Evolutionary conservation across 2,329 filamentous ascomycete species (phyloP).

Genomic region (Aspergillus jensenii): DNA sequence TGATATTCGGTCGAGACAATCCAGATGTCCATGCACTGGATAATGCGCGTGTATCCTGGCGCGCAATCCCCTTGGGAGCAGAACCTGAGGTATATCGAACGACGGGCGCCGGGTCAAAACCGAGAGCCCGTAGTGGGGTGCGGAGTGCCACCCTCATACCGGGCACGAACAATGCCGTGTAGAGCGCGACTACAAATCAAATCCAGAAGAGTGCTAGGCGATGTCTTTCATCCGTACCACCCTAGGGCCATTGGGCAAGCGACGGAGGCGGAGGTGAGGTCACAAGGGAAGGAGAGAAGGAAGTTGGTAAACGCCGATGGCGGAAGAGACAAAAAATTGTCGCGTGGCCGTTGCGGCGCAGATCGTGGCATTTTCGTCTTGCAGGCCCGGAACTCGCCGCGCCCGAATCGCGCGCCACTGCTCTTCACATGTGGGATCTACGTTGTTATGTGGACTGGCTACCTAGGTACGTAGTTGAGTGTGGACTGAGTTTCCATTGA

Average conservation of each 20-base stretch:
- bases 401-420: background rate
- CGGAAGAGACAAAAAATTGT: slow-evolving; percentile 9
- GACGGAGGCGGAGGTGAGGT: background rate
- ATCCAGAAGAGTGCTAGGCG: background rate
- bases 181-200: slow-evolving; percentile 14
- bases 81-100: slow-evolving; percentile 24
- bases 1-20: background rate
- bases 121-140: slow-evolving; percentile 32
- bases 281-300: background rate
- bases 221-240: slow-evolving; percentile 12
- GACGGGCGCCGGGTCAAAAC: slow-evolving; percentile 29
- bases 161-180: slow-evolving; percentile 21
- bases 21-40: background rate
- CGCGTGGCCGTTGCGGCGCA: slow-evolving; percentile 9
- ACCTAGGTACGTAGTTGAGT: background rate
- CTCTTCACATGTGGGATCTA: background rate
- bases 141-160: slow-evolving; percentile 37
- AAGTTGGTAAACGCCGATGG: background rate
- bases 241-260: slow-evolving; percentile 1
- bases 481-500: background rate
- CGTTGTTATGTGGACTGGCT: too few species aligned
- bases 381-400: background rate
- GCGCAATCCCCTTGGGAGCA: slow-evolving; percentile 13
- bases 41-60: background rate
- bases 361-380: slow-evolving; percentile 12